Evolutionary conservation across 2,329 filamentous ascomycete species (phyloP).

Genomic region (Fusarium sp.): DNA sequence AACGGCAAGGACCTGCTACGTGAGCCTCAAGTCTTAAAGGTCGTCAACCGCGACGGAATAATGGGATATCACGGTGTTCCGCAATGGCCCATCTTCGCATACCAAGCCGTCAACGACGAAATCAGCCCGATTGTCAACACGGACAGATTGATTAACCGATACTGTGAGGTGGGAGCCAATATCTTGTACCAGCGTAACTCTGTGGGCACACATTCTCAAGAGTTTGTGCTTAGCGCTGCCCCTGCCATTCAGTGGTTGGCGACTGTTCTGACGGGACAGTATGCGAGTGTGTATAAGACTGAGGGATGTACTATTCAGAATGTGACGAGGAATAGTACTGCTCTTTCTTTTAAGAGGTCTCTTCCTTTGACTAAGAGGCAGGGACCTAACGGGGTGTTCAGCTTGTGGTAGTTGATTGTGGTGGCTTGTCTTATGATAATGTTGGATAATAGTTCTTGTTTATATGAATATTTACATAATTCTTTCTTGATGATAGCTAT

Average conservation of each 20-base stretch:
- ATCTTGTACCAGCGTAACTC: slow-evolving; percentile 43
- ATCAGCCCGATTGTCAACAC: slow-evolving; percentile 36
- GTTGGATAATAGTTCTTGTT: neutral
- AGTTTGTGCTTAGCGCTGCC: slow-evolving; percentile 9
- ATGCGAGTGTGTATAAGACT: slow-evolving; percentile 19
- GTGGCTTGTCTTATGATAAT: too few species aligned
- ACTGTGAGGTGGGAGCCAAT: slow-evolving; percentile 37
- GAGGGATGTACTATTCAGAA: slow-evolving; percentile 41
- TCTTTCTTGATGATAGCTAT: neutral
- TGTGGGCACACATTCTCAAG: slow-evolving; percentile 28
- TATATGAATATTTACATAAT: neutral
- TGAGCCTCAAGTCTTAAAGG: slow-evolving; percentile 9
- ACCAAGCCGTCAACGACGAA: slow-evolving; percentile 39
- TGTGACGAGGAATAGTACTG: slow-evolving; percentile 33
- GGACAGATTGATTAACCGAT: slow-evolving; percentile 33
- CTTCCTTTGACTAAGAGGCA: slow-evolving; percentile 21
- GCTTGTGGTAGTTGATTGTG: slow-evolving; percentile 21
- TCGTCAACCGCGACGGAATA: slow-evolving; percentile 38
- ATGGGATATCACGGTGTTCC: slow-evolving; percentile 45
- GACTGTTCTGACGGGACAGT: slow-evolving; percentile 21
- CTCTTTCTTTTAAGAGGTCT: slow-evolving; percentile 5
- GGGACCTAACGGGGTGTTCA: slow-evolving; percentile 17
- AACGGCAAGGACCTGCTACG: slow-evolving; percentile 7
- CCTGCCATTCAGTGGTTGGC: slow-evolving; percentile 34
- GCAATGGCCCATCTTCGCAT: slow-evolving; percentile 39